Evolutionary conservation across 306 rosid genomes (phyloP).

Genomic region (Lagenaria siceraria): DNA sequence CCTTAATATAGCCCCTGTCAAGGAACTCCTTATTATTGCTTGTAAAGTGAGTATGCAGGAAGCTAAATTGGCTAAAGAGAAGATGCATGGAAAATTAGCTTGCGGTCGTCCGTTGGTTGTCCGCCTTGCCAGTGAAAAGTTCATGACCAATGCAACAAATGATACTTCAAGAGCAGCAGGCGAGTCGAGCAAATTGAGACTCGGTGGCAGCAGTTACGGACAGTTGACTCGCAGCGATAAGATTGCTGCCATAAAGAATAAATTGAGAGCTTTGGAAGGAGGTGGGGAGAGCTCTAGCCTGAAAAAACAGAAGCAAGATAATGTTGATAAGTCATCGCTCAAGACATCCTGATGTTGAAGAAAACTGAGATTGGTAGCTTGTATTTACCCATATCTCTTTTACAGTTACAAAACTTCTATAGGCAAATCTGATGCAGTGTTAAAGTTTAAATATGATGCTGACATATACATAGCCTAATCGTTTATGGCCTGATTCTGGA

Average conservation of each 20-base stretch:
- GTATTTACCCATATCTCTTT: not conserved
- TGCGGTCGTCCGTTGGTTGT: slow-evolving; percentile 83
- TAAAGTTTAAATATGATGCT: not conserved
- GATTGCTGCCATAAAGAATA: slow-evolving; percentile 94
- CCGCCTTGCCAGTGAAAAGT: slow-evolving; percentile 59
- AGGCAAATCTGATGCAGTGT: not conserved
- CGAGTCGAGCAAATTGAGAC: slow-evolving; percentile 37
- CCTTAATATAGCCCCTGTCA: not conserved
- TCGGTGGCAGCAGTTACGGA: slow-evolving; percentile 26
- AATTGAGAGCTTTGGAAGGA: slow-evolving; percentile 63
- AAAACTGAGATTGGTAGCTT: not conserved
- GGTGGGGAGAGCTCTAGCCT: slow-evolving; percentile 35
- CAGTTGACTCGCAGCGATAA: slow-evolving; percentile 58
- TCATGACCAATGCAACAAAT: slow-evolving; percentile 25
- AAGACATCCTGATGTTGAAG: not conserved
- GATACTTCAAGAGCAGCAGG: slow-evolving; percentile 24
- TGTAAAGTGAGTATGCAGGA: slow-evolving; percentile 99
- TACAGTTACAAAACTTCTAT: not conserved
- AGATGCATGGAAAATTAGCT: slow-evolving; percentile 87
- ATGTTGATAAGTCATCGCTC: not conserved
- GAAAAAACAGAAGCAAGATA: slow-evolving; percentile 62
- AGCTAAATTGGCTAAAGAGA: slow-evolving; percentile 90
- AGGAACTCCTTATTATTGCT: slow-evolving; percentile 57
- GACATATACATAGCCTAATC: not conserved
- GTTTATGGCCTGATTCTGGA: not conserved